Conservation (phyloP, 164 flowering plant species). For the Chimonanthus praecox region DNA sequence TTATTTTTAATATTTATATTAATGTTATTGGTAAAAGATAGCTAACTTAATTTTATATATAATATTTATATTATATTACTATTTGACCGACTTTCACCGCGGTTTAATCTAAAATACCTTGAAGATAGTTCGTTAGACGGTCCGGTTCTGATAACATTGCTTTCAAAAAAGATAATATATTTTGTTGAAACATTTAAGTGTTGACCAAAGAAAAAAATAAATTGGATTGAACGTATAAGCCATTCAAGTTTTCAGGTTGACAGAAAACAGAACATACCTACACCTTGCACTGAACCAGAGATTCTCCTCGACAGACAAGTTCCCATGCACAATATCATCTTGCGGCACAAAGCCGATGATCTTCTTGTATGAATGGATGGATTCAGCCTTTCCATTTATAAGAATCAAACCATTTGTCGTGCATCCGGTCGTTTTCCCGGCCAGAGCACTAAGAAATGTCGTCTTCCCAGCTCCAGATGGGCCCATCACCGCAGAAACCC, state of each 20-base stretch:
- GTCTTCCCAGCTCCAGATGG: slow-evolving; percentile 99
- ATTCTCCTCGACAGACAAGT: slow-evolving; percentile 96
- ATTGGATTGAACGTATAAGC: background rate
- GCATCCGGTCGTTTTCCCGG: slow-evolving; percentile 80
- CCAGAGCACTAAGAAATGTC: slow-evolving; percentile 93
- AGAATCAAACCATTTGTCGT: slow-evolving; percentile 60
- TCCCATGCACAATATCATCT: slow-evolving; percentile 99
- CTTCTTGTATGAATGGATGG: slow-evolving; percentile 81
- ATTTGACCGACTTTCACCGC: no score
- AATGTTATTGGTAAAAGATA: no score
- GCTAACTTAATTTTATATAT: no score
- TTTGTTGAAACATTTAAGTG: no score
- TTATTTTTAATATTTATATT: no score
- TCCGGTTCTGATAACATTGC: no score
- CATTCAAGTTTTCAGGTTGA: background rate
- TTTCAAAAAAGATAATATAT: no score
- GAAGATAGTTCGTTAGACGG: no score
- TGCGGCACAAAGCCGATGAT: slow-evolving; percentile 97
- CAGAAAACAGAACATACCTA: slow-evolving; percentile 45
- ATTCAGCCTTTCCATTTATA: slow-evolving; percentile 69
- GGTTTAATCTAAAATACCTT: no score
- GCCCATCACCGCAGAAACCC: slow-evolving; percentile 98
- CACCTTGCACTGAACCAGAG: slow-evolving; percentile 94
- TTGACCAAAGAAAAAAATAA: background rate
- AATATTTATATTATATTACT: no score